Percentiles rank a stretch among this genome's conserved stretches.
These are phyloP conservation scores for Rhodotorula graminis DNA, from an alignment of 768 basidiomycete species.

Conservation along the genomic window DNA sequence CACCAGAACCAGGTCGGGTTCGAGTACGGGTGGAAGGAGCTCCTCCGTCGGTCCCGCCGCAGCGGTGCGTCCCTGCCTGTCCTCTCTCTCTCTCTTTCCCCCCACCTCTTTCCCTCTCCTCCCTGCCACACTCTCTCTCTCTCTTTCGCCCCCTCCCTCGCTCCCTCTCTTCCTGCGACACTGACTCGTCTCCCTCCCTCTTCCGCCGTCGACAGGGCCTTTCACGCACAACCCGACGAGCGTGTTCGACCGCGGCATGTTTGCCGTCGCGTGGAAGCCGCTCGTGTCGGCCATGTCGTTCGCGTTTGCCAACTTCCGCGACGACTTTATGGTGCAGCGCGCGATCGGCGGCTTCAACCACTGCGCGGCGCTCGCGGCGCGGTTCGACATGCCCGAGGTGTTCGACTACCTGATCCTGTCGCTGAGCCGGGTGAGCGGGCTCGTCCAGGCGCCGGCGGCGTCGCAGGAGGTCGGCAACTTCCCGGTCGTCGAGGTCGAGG, in stretches of 20 bases:
- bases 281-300: constrained; percentile 90
- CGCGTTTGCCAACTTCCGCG: constrained; percentile 91
- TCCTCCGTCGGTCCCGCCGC: constrained; percentile 70
- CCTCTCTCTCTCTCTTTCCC: no score
- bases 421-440: constrained; percentile 81
- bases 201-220: constrained; percentile 51
- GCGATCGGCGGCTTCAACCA: constrained; percentile 95
- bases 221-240: constrained; percentile 73
- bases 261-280: constrained; percentile 86
- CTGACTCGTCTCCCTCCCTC: no score
- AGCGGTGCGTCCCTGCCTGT: constrained; percentile 3
- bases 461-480: constrained; percentile 67
- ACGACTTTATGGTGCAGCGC: constrained; percentile 92
- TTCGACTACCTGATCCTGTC: constrained; percentile 95
- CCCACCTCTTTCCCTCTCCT: background rate
- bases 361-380: constrained; percentile 85
- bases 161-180: background rate
- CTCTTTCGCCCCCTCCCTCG: background rate
- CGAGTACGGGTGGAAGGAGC: constrained; percentile 97
- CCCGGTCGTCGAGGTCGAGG: constrained; percentile 83
- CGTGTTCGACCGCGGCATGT: constrained; percentile 85
- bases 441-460: constrained; percentile 61
- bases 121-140: no score
- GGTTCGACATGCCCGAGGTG: constrained; percentile 84
- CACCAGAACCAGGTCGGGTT: constrained; percentile 94